A percentile compares a stretch with the other conserved stretches of the same genome.
Evolutionary conservation across 768 basidiomycete species (phyloP).

Genomic region (Dictyophora rubrovolvata): DNA sequence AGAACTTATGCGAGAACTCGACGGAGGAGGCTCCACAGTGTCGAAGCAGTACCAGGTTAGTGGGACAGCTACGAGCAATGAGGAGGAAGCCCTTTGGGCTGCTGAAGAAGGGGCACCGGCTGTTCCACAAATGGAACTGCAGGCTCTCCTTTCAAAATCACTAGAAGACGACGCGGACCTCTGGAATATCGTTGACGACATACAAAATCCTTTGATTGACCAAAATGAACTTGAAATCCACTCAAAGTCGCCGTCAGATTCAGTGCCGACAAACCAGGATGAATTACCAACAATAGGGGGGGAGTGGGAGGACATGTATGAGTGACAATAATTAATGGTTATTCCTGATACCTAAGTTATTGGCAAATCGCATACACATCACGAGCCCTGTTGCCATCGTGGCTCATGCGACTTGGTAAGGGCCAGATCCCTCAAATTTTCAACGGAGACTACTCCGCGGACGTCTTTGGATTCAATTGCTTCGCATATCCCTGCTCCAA

Average conservation of each 20-base stretch:
- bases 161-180: constrained; percentile 49
- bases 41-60: constrained; percentile 6
- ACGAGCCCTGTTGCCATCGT: neutral
- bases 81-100: constrained; percentile 6
- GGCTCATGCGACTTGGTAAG: constrained; percentile 37
- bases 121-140: neutral
- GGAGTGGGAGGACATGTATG: constrained; percentile 59
- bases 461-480: constrained; percentile 35
- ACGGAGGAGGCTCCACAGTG: constrained; percentile 7
- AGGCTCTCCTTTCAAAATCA: constrained; percentile 10
- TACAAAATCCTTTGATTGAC: constrained; percentile 25
- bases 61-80: neutral
- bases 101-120: neutral
- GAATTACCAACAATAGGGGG: constrained; percentile 25
- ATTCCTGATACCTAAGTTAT: neutral
- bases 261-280: constrained; percentile 12
- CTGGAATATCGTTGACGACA: constrained; percentile 59
- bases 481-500: constrained; percentile 71
- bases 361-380: neutral
- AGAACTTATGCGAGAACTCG: constrained; percentile 19
- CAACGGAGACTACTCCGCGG: constrained; percentile 57
- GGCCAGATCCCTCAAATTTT: constrained; percentile 63
- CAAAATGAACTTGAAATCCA: constrained; percentile 14
- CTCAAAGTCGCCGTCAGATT: constrained; percentile 11
- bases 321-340: neutral